Conservation (phyloP, 192 early-diverging fungal genomes). For the Cetraspora pellucida region DNA sequence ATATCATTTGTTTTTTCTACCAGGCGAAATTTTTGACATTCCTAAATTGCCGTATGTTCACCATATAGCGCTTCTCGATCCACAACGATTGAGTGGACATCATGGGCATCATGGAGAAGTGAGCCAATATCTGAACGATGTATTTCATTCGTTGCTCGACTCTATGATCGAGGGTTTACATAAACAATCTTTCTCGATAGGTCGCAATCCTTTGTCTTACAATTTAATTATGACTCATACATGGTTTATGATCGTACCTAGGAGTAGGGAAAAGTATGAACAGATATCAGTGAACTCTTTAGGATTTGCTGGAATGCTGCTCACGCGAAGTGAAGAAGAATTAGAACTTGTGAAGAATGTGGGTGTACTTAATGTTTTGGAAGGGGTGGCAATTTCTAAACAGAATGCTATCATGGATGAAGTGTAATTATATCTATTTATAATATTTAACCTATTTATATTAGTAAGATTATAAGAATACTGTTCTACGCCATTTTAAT, state of each 20-base stretch:
- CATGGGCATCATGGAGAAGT: slow-evolving; percentile 39
- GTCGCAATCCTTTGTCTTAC: slow-evolving; percentile 41
- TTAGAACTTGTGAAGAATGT: slow-evolving; percentile 38
- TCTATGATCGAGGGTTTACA: slow-evolving; percentile 50
- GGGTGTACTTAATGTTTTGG: slow-evolving; percentile 37
- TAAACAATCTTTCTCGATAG: slow-evolving; percentile 3
- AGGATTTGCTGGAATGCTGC: slow-evolving; percentile 54
- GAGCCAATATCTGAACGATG: slow-evolving; percentile 49
- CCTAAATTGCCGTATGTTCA: slow-evolving; percentile 20
- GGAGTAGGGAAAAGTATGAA: slow-evolving; percentile 11
- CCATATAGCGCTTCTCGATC: slow-evolving; percentile 40
- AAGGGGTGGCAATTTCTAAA: slow-evolving; percentile 40
- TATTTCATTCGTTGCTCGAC: slow-evolving; percentile 54
- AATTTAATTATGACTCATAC: slow-evolving; percentile 57
- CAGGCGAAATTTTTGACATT: slow-evolving; percentile 46
- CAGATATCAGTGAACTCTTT: slow-evolving; percentile 52
- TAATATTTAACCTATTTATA: too few relatives aligned
- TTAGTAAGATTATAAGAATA: too few relatives aligned
- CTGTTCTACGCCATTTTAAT: too few relatives aligned
- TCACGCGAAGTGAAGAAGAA: slow-evolving; percentile 48
- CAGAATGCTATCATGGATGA: too few relatives aligned
- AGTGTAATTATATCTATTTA: too few relatives aligned
- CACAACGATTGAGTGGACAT: slow-evolving; percentile 48
- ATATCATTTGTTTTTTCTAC: neutral
- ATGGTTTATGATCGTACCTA: slow-evolving; percentile 60